These are phyloP conservation scores for Marvania coccoides DNA, from an alignment of 139 green algal genomes.

Conservation along the genomic window DNA sequence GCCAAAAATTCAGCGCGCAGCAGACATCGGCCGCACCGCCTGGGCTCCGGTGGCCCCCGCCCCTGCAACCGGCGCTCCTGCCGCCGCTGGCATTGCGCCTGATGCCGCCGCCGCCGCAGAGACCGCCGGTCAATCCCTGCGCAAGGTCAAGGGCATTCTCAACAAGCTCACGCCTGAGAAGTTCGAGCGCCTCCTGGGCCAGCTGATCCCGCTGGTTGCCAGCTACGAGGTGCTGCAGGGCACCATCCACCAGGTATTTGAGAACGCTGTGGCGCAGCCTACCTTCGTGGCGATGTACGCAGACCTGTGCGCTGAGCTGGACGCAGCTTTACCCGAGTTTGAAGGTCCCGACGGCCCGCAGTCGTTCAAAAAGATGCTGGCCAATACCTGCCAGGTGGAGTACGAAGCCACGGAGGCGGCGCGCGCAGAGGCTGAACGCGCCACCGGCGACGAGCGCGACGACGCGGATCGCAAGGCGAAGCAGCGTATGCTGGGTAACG, in stretches of 20 bases:
- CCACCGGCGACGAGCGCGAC: constrained; percentile 44
- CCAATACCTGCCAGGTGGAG: constrained; percentile 99
- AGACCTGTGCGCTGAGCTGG: constrained; percentile 43
- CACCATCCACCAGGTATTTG: constrained; percentile 92
- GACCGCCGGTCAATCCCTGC: constrained; percentile 58
- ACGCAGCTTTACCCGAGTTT: constrained; percentile 48
- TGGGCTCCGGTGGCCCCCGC: constrained; percentile 42
- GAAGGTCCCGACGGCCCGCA: constrained; percentile 51
- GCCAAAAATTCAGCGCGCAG: constrained; percentile 55
- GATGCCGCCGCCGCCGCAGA: constrained; percentile 9
- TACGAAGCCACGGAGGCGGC: constrained; percentile 77
- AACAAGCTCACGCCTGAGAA: constrained; percentile 99
- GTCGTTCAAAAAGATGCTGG: constrained; percentile 86
- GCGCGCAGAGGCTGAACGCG: constrained; percentile 37
- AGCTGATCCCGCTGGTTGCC: constrained; percentile 76
- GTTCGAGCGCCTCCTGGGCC: constrained; percentile 85
- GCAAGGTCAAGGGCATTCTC: constrained; percentile 91
- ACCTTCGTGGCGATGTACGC: constrained; percentile 94
- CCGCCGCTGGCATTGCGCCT: too few species aligned
- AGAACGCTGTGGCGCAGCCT: constrained; percentile 94
- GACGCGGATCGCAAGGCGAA: constrained; percentile 58
- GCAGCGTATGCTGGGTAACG: constrained; percentile 87
- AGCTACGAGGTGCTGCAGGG: constrained; percentile 47
- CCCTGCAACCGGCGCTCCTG: too few species aligned
- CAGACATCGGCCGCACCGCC: constrained; percentile 60